Percentiles rank a stretch among this genome's conserved stretches.
Evolutionary conservation across 1,284 basidiomycete species (phyloP).

Genomic region (Meira nashicola): DNA sequence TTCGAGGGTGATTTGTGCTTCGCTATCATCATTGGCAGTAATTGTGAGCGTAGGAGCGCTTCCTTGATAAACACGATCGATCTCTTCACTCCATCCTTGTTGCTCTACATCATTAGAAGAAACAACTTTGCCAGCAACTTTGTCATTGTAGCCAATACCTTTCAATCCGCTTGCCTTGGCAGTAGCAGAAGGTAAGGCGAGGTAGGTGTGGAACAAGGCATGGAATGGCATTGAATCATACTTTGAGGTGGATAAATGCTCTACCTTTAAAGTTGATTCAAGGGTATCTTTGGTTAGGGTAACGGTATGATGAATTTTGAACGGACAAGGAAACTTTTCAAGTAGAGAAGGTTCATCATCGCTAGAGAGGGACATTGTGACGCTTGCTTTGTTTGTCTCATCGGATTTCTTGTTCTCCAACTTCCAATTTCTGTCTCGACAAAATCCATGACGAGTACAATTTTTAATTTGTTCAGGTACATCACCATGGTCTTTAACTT

Average conservation of each 20-base stretch:
- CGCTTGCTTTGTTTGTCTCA: slow-evolving; percentile 20
- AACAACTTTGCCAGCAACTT: slow-evolving; percentile 24
- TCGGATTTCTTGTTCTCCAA: slow-evolving; percentile 20
- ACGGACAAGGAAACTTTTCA: slow-evolving; percentile 23
- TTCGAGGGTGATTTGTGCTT: slow-evolving; percentile 27
- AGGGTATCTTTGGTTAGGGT: slow-evolving; percentile 31
- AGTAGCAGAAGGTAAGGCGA: slow-evolving; percentile 42
- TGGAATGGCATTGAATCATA: slow-evolving; percentile 48
- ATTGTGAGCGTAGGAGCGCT: slow-evolving; percentile 22
- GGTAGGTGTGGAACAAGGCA: slow-evolving; percentile 53
- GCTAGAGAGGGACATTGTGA: slow-evolving; percentile 28
- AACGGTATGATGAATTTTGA: slow-evolving; percentile 26
- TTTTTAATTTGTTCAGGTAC: slow-evolving; percentile 22
- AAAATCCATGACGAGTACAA: slow-evolving; percentile 39
- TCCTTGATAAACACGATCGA: slow-evolving; percentile 16
- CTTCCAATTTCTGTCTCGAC: slow-evolving; percentile 30
- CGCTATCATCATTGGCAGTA: slow-evolving; percentile 25
- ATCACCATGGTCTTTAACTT: slow-evolving; percentile 29
- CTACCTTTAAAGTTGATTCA: slow-evolving; percentile 40
- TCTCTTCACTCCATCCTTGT: slow-evolving; percentile 14
- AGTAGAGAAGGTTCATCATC: slow-evolving; percentile 23
- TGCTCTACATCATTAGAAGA: not conserved
- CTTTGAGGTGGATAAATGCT: slow-evolving; percentile 26
- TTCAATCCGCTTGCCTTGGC: slow-evolving; percentile 28
- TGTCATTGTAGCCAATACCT: slow-evolving; percentile 33